A percentile compares a stretch with the other conserved stretches of the same genome.
Conservation (phyloP, 75 land plant species). For the Isoetes taiwanensis region DNA sequence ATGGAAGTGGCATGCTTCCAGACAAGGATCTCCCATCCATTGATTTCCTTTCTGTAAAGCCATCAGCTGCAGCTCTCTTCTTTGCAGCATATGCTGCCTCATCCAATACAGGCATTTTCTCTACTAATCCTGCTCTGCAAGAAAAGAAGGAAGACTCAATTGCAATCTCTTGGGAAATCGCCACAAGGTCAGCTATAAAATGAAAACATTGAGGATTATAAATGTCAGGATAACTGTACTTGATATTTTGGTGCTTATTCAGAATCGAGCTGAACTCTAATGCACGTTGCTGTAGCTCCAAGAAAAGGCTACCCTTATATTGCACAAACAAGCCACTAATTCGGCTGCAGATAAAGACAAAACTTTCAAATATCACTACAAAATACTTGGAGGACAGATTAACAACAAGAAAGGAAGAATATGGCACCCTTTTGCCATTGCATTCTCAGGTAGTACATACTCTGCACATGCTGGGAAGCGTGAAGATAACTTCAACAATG, state of each 20-base stretch:
- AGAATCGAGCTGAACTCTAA: constrained; percentile 78
- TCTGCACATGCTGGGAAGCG: constrained; percentile 78
- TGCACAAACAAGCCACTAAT: constrained; percentile 41
- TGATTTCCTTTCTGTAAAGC: too few relatives aligned
- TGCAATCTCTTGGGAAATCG: background rate
- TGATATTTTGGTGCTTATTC: constrained; percentile 65
- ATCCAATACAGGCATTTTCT: constrained; percentile 74
- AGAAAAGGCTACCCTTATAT: constrained; percentile 50
- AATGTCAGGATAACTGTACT: constrained; percentile 22
- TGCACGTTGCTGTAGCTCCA: constrained; percentile 92
- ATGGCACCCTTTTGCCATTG: too few relatives aligned
- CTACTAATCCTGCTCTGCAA: constrained; percentile 66
- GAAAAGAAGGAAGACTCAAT: background rate
- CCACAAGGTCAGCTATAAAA: background rate
- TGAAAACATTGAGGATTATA: background rate
- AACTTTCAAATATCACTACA: background rate
- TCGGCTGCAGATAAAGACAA: constrained; percentile 43
- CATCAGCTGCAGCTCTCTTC: constrained; percentile 7
- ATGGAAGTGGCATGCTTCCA: constrained; percentile 12
- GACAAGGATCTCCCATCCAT: too few relatives aligned
- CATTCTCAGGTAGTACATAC: constrained; percentile 25
- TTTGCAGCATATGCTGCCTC: constrained; percentile 12
- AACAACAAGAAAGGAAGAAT: too few relatives aligned
- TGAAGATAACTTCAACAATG: constrained; percentile 83
- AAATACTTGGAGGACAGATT: background rate